A percentile compares a stretch with the other conserved stretches of the same genome.
These are phyloP conservation scores for Lomentospora prolificans DNA, from an alignment of 2,329 filamentous ascomycete genomes.

Conservation along the genomic window DNA sequence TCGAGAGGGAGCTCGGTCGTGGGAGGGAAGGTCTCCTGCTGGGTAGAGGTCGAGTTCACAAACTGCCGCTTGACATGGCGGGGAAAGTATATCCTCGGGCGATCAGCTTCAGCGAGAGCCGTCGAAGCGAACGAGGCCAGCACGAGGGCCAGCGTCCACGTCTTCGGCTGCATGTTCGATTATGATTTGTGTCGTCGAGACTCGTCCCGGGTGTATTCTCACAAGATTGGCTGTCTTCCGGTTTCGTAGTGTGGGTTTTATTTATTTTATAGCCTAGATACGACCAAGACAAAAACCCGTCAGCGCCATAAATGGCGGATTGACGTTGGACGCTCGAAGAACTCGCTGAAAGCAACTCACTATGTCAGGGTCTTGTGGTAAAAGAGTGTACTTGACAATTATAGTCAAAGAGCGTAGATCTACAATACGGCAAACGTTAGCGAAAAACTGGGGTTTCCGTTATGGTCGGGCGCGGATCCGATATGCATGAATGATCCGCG, in stretches of 20 bases:
- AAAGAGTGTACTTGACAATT: conserved; percentile 49
- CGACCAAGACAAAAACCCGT: background rate
- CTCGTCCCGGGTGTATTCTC: background rate
- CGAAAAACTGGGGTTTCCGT: conserved; percentile 26
- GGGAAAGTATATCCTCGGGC: conserved; percentile 48
- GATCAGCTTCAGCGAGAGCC: conserved; percentile 31
- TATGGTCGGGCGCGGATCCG: conserved; percentile 14
- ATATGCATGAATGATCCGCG: conserved; percentile 21
- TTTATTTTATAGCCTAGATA: background rate
- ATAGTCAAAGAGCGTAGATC: conserved; percentile 7
- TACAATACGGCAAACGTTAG: conserved; percentile 31
- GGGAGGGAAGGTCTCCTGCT: conserved; percentile 17
- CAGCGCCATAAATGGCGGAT: background rate
- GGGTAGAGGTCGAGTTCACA: conserved; percentile 31
- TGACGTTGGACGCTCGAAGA: conserved; percentile 9
- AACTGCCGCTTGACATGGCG: conserved; percentile 44
- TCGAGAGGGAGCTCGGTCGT: background rate
- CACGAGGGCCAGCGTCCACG: conserved; percentile 35
- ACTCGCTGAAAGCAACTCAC: too few relatives aligned
- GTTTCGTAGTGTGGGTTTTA: background rate
- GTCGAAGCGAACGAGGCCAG: conserved; percentile 37
- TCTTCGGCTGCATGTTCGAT: conserved; percentile 39
- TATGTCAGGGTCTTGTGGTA: conserved; percentile 34
- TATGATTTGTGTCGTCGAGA: conserved; percentile 10
- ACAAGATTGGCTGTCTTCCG: conserved; percentile 11